Evolutionary conservation across 2,329 filamentous ascomycete species (phyloP).

Genomic region (Aspergillus novofumigatus): DNA sequence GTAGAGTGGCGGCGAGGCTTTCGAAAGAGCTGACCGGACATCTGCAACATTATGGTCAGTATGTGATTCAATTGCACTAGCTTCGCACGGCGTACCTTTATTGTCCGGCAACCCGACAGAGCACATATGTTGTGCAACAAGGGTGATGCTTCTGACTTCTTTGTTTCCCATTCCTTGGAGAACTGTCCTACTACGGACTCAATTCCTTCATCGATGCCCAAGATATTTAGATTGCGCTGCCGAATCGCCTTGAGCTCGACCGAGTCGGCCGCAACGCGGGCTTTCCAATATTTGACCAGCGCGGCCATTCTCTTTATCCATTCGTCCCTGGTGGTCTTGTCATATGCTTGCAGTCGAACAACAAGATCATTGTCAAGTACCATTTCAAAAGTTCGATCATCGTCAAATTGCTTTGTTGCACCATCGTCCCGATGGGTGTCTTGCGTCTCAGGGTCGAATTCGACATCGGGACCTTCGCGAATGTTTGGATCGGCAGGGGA

Average conservation of each 20-base stretch:
- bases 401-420: constrained; percentile 49
- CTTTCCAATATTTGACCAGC: constrained; percentile 60
- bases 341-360: constrained; percentile 58
- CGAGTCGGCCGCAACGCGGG: constrained; percentile 53
- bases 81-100: constrained; percentile 39
- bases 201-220: constrained; percentile 62
- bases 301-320: constrained; percentile 58
- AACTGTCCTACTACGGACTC: constrained; percentile 64
- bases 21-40: constrained; percentile 60
- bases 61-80: background rate
- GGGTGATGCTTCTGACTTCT: constrained; percentile 58
- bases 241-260: constrained; percentile 55
- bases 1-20: constrained; percentile 61
- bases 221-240: constrained; percentile 53
- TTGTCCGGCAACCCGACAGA: constrained; percentile 58
- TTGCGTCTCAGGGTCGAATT: constrained; percentile 49
- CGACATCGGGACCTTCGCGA: constrained; percentile 51
- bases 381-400: constrained; percentile 59
- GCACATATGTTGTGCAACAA: constrained; percentile 65
- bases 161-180: constrained; percentile 65
- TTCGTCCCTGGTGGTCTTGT: constrained; percentile 54
- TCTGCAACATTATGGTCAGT: constrained; percentile 26
- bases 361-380: constrained; percentile 58
- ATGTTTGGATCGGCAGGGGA: constrained; percentile 50
- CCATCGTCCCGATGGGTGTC: constrained; percentile 51